A percentile compares a stretch with the other conserved stretches of the same genome.
phyloP scores from a whole-genome alignment of 768 basidiomycete genomes.

The Rhodotorula toruloides region DNA sequence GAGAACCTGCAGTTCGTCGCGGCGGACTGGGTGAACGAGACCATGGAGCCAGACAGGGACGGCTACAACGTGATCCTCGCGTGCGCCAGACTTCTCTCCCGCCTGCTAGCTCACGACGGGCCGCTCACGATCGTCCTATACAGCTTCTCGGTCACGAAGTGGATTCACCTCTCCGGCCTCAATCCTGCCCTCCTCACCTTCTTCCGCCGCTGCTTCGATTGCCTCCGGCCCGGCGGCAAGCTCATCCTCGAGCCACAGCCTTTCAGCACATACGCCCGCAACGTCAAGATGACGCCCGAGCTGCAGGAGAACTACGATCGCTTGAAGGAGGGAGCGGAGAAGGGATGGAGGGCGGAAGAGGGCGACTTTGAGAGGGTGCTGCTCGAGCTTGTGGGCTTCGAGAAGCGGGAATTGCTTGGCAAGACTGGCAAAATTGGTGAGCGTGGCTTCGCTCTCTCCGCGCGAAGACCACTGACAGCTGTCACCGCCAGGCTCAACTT shows the following conservation, averaged over 20 bases:
- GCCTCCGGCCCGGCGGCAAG: constrained; percentile 57
- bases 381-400: constrained; percentile 62
- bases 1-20: constrained; percentile 69
- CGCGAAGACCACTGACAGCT: constrained; percentile 44
- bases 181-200: constrained; percentile 67
- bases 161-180: constrained; percentile 80
- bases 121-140: neutral
- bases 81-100: constrained; percentile 51
- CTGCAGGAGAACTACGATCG: constrained; percentile 60
- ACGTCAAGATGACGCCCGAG: constrained; percentile 52
- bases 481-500: constrained; percentile 50
- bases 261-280: constrained; percentile 78
- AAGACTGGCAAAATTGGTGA: constrained; percentile 52
- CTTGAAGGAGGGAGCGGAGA: constrained; percentile 59
- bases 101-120: neutral
- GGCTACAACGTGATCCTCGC: constrained; percentile 74
- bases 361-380: constrained; percentile 55
- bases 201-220: constrained; percentile 59
- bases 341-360: constrained; percentile 32
- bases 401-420: constrained; percentile 47
- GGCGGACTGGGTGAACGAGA: constrained; percentile 65
- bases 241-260: constrained; percentile 78
- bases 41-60: constrained; percentile 52
- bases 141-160: constrained; percentile 82
- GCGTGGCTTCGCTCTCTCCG: constrained; percentile 53